Conservation (phyloP, 371 early-diverging fungal species). For the Lichtheimia ramosa region DNA sequence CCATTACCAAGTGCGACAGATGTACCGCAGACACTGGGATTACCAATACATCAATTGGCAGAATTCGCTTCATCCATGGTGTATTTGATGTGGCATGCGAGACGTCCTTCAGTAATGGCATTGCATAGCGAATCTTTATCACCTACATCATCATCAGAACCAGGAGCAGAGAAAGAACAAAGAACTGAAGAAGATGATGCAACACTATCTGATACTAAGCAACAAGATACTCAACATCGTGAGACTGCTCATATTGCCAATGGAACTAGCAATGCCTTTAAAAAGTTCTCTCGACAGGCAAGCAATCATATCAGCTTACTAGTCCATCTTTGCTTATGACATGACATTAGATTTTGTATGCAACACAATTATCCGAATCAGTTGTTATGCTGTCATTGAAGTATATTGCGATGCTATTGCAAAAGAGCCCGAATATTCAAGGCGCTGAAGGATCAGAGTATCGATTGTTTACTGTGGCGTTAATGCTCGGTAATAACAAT, state of each 20-base stretch:
- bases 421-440: constrained; percentile 58
- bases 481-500: constrained; percentile 55
- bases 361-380: constrained; percentile 65
- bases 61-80: constrained; percentile 70
- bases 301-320: not conserved
- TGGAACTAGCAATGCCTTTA: constrained; percentile 52
- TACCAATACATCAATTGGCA: constrained; percentile 51
- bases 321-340: too few species aligned
- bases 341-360: constrained; percentile 39
- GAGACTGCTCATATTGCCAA: constrained; percentile 49
- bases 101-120: constrained; percentile 50
- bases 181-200: too few species aligned
- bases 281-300: constrained; percentile 22
- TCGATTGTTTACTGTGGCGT: constrained; percentile 75
- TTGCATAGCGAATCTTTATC: constrained; percentile 34
- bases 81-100: constrained; percentile 65
- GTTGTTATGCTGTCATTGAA: constrained; percentile 60
- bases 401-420: constrained; percentile 60
- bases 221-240: constrained; percentile 24
- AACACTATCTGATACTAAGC: too few species aligned
- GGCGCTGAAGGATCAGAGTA: constrained; percentile 76
- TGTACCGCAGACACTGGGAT: constrained; percentile 22
- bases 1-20: constrained; percentile 41
- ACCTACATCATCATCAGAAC: constrained; percentile 4
- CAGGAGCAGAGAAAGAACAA: too few species aligned